A percentile compares a stretch with the other conserved stretches of the same genome.
Evolutionary conservation across 192 early-diverging fungal species (phyloP).

Genomic region (Coemansia sp.): DNA sequence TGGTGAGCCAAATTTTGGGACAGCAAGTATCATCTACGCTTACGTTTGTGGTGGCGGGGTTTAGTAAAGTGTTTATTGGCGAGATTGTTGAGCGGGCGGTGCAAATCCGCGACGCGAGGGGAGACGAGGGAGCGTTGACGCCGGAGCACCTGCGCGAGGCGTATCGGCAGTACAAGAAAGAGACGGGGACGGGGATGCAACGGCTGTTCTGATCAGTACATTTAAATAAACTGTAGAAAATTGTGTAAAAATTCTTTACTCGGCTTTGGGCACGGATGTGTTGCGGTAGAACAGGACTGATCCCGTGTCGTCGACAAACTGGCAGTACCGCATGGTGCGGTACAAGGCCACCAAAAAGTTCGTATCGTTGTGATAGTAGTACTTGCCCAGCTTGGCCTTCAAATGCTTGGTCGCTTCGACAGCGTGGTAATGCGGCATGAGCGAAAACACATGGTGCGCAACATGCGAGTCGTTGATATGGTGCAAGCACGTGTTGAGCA

Average conservation of each 20-base stretch:
- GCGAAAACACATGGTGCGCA: slow-evolving; percentile 93
- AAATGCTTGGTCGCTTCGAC: slow-evolving; percentile 81
- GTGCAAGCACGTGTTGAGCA: slow-evolving; percentile 81
- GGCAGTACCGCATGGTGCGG: slow-evolving; percentile 68
- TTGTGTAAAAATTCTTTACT: background rate
- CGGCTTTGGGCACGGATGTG: slow-evolving; percentile 26
- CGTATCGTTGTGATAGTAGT: slow-evolving; percentile 77
- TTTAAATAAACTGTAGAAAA: too few species aligned
- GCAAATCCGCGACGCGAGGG: slow-evolving; percentile 78
- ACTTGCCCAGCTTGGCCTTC: slow-evolving; percentile 76
- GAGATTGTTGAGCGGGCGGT: slow-evolving; percentile 84
- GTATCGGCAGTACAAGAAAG: slow-evolving; percentile 69
- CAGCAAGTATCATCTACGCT: slow-evolving; percentile 69
- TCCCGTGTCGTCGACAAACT: slow-evolving; percentile 92
- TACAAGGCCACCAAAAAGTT: slow-evolving; percentile 68
- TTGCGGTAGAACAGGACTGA: slow-evolving; percentile 67
- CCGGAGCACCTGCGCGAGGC: slow-evolving; percentile 89
- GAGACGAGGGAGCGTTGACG: slow-evolving; percentile 68
- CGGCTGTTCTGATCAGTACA: too few species aligned
- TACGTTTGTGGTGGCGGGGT: slow-evolving; percentile 85
- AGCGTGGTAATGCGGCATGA: slow-evolving; percentile 98
- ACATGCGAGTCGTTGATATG: slow-evolving; percentile 90
- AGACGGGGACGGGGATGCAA: slow-evolving; percentile 6
- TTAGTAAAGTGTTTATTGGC: slow-evolving; percentile 87
- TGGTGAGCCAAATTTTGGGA: slow-evolving; percentile 67